Conservation (phyloP, 1,284 basidiomycete genomes). For the Grifola frondosa region DNA sequence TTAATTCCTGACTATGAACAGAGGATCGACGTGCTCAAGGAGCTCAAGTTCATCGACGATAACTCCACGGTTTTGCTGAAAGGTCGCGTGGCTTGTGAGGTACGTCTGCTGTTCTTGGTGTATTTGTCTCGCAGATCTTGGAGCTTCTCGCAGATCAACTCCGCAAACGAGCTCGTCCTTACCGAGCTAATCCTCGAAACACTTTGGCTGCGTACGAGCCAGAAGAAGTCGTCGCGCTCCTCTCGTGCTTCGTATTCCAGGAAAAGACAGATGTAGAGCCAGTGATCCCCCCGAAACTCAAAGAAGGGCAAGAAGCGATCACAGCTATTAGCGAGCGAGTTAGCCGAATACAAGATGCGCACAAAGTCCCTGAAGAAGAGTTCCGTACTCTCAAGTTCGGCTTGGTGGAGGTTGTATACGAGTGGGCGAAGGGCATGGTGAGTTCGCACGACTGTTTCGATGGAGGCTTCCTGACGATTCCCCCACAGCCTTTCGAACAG, state of each 20-base stretch:
- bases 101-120: constrained; percentile 29
- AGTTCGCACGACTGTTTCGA: constrained; percentile 21
- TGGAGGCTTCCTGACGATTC: constrained; percentile 3
- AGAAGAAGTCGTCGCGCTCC: constrained; percentile 94
- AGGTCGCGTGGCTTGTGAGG: constrained; percentile 97
- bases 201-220: constrained; percentile 88
- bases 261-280: constrained; percentile 94
- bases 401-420: constrained; percentile 93
- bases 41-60: constrained; percentile 90
- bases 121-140: not conserved
- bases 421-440: constrained; percentile 99
- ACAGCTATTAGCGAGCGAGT: constrained; percentile 83
- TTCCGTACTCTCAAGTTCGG: constrained; percentile 85
- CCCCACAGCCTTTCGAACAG: constrained; percentile 84
- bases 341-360: constrained; percentile 72
- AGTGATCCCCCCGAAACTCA: constrained; percentile 72
- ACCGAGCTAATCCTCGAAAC: constrained; percentile 98
- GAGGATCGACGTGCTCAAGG: constrained; percentile 87
- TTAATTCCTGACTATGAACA: constrained; percentile 97
- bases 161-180: constrained; percentile 91
- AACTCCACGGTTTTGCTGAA: constrained; percentile 95
- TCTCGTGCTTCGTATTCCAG: constrained; percentile 97
- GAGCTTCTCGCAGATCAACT: constrained; percentile 76
- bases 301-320: constrained; percentile 80
- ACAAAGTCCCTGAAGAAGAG: constrained; percentile 80